Base-by-base conservation (phyloP, 805 yeast genomes). In the Torulaspora microellipsoides region DNA sequence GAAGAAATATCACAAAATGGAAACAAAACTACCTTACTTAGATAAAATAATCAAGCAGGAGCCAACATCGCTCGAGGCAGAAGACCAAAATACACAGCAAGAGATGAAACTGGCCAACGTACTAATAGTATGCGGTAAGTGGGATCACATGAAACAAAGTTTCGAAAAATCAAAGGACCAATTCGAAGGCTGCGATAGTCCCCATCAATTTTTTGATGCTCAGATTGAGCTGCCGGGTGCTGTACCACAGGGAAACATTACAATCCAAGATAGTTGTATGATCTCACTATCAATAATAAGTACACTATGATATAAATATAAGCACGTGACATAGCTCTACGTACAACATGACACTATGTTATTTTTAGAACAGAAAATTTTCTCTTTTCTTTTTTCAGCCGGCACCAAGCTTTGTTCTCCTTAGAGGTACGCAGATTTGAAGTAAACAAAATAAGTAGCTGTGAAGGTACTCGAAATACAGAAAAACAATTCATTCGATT, bases 201-300 rank as follows among this genome's bases (percentile, higher is more conserved):
- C 82, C 1, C 65, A 72, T 11, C 82, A 80, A 48, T 73, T 88
- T 69, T 83, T 88, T 60, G 95, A 88, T 62, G 81, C 83, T 3
- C 69, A 73, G 43, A 38, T 78, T 17, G 56, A 56, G 6, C 72
- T 83, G 7, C 83, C 85, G 1, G 60, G 66, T 1, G 77, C 83
- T 0, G 72, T 77, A 8, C 62, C 63, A n/a, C 55, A 50, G 27
- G 67, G 66, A 6, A 47, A 52, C 38, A 33, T 61, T 0, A 69
- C 84, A 46, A 71, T 83, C 1, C 95, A 86, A 55, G 96, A 88
- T 61, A 83, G 81, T 3, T 72, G 80, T 1, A 56, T 82, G 64
- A 77, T 84, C 8, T 74, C 81, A 0, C 61, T 83, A 36, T 62
- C 87, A 0, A 65, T 64, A 15, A 36, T 52, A 4, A 27, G 38